Conservation (phyloP, 371 early-diverging fungal species). For the Nematocida major region DNA sequence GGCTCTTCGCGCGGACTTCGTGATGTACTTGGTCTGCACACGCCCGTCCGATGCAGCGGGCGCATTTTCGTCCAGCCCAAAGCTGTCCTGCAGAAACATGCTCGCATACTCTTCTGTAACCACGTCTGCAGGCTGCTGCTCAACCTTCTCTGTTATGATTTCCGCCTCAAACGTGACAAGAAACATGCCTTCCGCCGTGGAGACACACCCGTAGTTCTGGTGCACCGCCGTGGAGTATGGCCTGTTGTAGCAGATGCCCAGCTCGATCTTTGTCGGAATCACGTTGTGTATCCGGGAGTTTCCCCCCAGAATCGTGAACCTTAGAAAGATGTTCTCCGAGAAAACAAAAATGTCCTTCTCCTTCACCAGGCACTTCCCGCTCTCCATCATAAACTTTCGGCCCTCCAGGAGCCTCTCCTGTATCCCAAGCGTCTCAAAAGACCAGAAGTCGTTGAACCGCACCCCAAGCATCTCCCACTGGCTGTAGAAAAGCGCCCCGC, state of each 20-base stretch:
- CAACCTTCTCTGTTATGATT: background rate
- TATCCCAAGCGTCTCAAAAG: conserved; percentile 20
- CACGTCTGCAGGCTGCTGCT: background rate
- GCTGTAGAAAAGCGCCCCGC: conserved; percentile 42
- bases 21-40: too few relatives aligned
- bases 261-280: background rate
- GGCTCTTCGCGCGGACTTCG: background rate
- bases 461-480: conserved; percentile 49
- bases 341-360: conserved; percentile 25
- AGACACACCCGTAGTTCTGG: background rate
- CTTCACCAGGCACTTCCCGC: conserved; percentile 1
- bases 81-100: background rate
- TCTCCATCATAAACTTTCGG: background rate
- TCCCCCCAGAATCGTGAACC: conserved; percentile 26
- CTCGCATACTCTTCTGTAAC: background rate
- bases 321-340: background rate
- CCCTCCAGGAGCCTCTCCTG: conserved; percentile 7
- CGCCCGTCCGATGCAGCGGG: background rate
- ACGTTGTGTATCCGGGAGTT: background rate
- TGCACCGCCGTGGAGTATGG: background rate
- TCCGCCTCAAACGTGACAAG: background rate
- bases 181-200: background rate
- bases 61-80: too few relatives aligned
- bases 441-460: conserved; percentile 43
- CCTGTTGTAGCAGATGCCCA: background rate